Percentiles rank a stretch among this genome's conserved stretches.
These are phyloP conservation scores for Torulaspora globosa DNA, from an alignment of 1,139 yeast genomes.

Conservation along the genomic window DNA sequence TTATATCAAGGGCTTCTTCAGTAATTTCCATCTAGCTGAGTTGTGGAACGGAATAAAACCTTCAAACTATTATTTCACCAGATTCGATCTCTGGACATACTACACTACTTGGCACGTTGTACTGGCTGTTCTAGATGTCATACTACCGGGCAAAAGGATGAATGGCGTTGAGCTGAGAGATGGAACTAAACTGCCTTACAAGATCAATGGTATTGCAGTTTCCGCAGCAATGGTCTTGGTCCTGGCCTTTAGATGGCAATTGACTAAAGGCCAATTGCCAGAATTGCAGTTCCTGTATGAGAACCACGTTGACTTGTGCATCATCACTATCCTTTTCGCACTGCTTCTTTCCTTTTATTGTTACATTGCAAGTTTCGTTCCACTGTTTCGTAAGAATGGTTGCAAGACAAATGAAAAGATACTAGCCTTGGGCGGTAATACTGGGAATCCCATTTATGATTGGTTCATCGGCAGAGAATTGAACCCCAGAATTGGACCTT, in stretches of 20 bases:
- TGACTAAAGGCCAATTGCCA: constrained; percentile 58
- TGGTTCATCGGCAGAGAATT: constrained; percentile 97
- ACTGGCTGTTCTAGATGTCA: constrained; percentile 57
- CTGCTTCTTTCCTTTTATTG: constrained; percentile 59
- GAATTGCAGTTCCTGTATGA: constrained; percentile 74
- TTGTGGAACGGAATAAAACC: constrained; percentile 35
- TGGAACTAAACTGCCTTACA: constrained; percentile 64
- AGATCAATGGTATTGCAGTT: constrained; percentile 73
- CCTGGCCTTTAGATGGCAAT: constrained; percentile 49
- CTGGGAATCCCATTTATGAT: constrained; percentile 71
- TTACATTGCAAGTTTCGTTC: constrained; percentile 64
- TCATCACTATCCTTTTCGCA: constrained; percentile 63
- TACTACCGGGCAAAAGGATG: constrained; percentile 68
- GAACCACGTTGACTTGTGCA: constrained; percentile 60
- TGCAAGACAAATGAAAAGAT: constrained; percentile 59
- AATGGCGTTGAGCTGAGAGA: constrained; percentile 73
- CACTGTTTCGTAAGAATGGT: constrained; percentile 49
- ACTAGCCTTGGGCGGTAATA: constrained; percentile 81
- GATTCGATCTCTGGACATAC: constrained; percentile 50
- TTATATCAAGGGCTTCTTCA: constrained; percentile 45
- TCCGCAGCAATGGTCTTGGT: constrained; percentile 45
- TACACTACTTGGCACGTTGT: constrained; percentile 73
- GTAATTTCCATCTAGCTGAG: constrained; percentile 41
- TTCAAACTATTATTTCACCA: constrained; percentile 31
- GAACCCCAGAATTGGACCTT: constrained; percentile 80